Evolutionary conservation across 192 early-diverging fungal genomes (phyloP), one percentile per base, ranked within the genome.

Genomic region (Chytriomyces hyalinus): DNA sequence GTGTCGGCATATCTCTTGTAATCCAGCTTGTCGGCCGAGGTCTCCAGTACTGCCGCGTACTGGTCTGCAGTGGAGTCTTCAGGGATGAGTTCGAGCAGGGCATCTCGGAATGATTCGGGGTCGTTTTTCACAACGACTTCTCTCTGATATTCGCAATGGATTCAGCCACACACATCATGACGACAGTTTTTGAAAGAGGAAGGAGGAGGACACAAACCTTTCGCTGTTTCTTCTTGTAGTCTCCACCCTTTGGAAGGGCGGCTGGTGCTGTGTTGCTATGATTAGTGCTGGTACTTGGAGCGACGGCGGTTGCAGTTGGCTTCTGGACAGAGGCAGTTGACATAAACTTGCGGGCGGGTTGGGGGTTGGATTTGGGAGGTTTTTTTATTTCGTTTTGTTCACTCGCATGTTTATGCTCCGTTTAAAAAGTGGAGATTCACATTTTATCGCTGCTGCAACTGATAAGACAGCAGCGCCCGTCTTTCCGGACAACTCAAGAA

Each of bases 1-100:
- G 92, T 86, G 79, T 98, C 97, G 69, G 91, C 93, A 93, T 98
- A 98, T 78, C 94, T 92, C 83, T 94, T 94, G 87, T 94, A 96
- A 80, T 97, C 96, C 77, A 97, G 91, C 76, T 91, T 94, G 78
- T 94, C 92, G 51, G 91, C 94, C 66, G 90, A 90, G 20, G 80
- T 80, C 85, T 98, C 96, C 76, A 98, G 89, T 43, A 90, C 84
- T 77, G 78, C 67, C 28, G 90, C 89, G 82, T 94, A 90, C 72
- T 91, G 88, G 48, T 93, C 90, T 80, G 94, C 88, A 77, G 94
- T 88, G 65, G 67, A 76, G 61, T 88, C 81, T 61, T 85, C 80
- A n/a, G 83, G 79, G 53, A 91, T 89, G 51, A 85, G 49, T 13
- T 82, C 82, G 65, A 89, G 64, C 22, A 89, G 74, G 48, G 82